Base-by-base conservation (phyloP, 2,329 filamentous ascomycete genomes). In the Paramyrothecium roridum region DNA sequence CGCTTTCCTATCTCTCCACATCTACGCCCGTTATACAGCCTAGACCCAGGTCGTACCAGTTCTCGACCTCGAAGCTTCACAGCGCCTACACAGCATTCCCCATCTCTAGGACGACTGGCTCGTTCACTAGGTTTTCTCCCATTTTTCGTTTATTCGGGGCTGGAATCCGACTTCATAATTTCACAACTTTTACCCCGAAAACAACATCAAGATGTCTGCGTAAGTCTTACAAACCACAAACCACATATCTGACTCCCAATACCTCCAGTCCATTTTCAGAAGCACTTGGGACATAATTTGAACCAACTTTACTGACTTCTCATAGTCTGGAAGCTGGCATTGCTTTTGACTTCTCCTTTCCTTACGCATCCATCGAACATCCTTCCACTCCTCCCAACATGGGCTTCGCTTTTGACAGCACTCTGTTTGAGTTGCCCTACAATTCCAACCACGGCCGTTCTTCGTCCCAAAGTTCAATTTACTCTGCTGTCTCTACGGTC, bases 391-490 rank as follows among this genome's bases (percentile, higher is more conserved):
- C 68, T 55, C 64, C 67, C 47, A 26, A 52, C 54, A 62, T 70
- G 62, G 59, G 59, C 65, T 83, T 79, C 67, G 74, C 76, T 57
- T 85, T 84, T 72, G 81, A 86, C 63, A 73, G 80, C 48, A 77
- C 81, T 54, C 73, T 86, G 56, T 74, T 84, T 60, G 80, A 84
- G 61, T 76, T 84, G 57, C 75, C 82, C 22, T 83, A 74, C 70
- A 70, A 71, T 68, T 73, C 73, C 57, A 76, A 75, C 61, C 85
- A 90, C 70, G 79, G 76, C 69, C 84, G 85, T 67, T 84, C 83
- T 65, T 79, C 81, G 56, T 90, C 87, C 61, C 83, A 85, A 65
- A 80, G 82, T 52, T 89, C 88, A 59, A 75, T 84, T 65, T 88
- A 86, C 76, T 76, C 73, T 11, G 56, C 61, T 52, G 81, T 88